Evolutionary conservation across 306 rosid species (phyloP).

Genomic region (Bauhinia variegata): DNA sequence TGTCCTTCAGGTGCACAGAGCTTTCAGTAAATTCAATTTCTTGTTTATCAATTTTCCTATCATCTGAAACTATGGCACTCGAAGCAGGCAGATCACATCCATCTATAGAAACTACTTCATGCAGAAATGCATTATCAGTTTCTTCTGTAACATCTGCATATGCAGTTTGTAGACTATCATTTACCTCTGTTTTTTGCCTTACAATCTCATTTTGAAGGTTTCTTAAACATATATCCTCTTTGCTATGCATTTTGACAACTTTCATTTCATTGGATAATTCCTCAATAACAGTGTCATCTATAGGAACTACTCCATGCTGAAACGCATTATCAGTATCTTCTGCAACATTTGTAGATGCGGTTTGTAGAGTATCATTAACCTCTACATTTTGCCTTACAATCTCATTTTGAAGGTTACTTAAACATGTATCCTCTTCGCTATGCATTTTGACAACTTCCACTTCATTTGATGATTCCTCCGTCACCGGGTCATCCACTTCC

Average conservation of each 20-base stretch:
- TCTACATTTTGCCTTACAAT: slow-evolving; percentile 35
- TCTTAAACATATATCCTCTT: slow-evolving; percentile 35
- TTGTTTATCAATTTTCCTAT: slow-evolving; percentile 30
- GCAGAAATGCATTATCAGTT: slow-evolving; percentile 34
- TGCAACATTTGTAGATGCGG: slow-evolving; percentile 26
- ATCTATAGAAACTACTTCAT: slow-evolving; percentile 35
- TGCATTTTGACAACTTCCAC: slow-evolving; percentile 28
- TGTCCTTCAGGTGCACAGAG: slow-evolving; percentile 33
- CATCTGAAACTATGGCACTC: slow-evolving; percentile 42
- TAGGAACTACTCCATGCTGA: no score
- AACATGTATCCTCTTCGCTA: slow-evolving; percentile 32
- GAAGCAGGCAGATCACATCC: slow-evolving; percentile 35
- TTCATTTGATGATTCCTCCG: slow-evolving; percentile 40
- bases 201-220: slow-evolving; percentile 39
- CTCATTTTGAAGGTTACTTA: slow-evolving; percentile 34
- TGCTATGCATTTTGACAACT: slow-evolving; percentile 16
- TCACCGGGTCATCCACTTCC: slow-evolving; percentile 35
- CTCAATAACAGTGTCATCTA: slow-evolving; percentile 33
- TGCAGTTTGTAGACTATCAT: slow-evolving; percentile 13
- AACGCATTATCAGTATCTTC: slow-evolving; percentile 38
- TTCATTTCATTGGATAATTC: slow-evolving; percentile 41
- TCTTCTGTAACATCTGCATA: slow-evolving; percentile 30
- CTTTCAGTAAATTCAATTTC: slow-evolving; percentile 39
- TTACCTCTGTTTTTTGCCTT: slow-evolving; percentile 30
- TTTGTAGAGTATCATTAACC: slow-evolving; percentile 25